A percentile compares a stretch with the other conserved stretches of the same genome.
Conservation (phyloP, 441 rosid genomes). For the Omphalea diandra region DNA sequence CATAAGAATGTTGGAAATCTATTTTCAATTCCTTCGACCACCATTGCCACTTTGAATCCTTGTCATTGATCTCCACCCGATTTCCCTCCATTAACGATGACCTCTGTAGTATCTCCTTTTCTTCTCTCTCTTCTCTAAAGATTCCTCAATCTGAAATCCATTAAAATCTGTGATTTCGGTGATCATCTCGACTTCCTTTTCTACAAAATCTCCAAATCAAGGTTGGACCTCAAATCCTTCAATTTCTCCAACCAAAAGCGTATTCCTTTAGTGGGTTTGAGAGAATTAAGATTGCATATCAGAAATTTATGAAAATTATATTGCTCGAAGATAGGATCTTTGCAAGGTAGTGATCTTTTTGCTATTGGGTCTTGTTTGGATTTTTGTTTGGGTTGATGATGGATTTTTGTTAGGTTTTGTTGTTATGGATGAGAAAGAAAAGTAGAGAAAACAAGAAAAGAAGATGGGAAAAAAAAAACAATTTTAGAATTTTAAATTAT, state of each 20-base stretch:
- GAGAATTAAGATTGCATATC: conserved; percentile 27
- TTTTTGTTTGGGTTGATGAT: too few relatives aligned
- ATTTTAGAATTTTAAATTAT: too few relatives aligned
- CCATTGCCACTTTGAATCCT: conserved; percentile 45
- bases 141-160: conserved; percentile 44
- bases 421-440: too few relatives aligned
- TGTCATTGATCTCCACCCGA: conserved; percentile 50
- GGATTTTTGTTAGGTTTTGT: too few relatives aligned
- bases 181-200: conserved; percentile 36
- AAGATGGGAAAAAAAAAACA: too few relatives aligned
- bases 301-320: conserved; percentile 41
- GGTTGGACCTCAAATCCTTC: conserved; percentile 45
- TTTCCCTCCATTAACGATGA: conserved; percentile 54
- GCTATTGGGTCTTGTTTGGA: conserved; percentile 44
- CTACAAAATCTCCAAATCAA: conserved; percentile 36
- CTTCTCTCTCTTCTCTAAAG: conserved; percentile 48
- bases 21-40: conserved; percentile 44
- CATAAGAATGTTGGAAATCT: conserved; percentile 73
- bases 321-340: conserved; percentile 31
- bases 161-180: conserved; percentile 33
- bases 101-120: conserved; percentile 38
- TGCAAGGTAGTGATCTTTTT: conserved; percentile 41
- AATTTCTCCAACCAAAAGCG: conserved; percentile 33
- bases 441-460: too few relatives aligned
- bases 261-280: conserved; percentile 38